Base-by-base conservation (phyloP, 1,284 basidiomycete genomes). In the Pseudozyma hubeiensis region DNA sequence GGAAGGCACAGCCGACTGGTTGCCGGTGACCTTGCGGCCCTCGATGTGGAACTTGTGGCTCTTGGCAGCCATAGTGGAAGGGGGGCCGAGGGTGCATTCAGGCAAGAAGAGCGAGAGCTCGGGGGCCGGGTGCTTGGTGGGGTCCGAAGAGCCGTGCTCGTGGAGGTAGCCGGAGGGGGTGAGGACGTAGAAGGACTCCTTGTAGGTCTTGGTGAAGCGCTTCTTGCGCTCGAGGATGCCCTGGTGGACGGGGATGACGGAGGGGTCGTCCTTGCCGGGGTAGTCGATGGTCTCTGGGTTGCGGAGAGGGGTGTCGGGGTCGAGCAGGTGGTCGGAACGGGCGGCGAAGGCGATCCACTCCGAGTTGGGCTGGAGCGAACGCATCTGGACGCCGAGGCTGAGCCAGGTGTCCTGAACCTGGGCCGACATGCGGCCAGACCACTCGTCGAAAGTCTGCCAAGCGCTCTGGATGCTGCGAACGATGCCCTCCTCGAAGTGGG, bases 41-140 rank as follows among this genome's bases (percentile, higher is more conserved):
- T 98, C 95, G 82, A 98, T 94, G 86, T 97, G 94, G 89, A 98
- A 99, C 87, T 97, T 98, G 88, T 98, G 92, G 46, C 90, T 91
- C 80, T 89, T 90, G 48, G 90, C 89, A 11, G 88, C 88, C 69
- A 87, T 86, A 14, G 90, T 86, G 5, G 91, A 91, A n/a, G 95
- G 93, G 4, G 96, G 94, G 45, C 96, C 96, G 56, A 99, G 90
- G 6, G 96, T 98, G 87, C 96, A 99, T 58, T 92, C 90, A 4
- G 96, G 96, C 9, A 98, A 88, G 90, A 98, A 98, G 60, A 98
- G 87, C 24, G 90, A 92, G 86, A 96, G 96, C 17, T 91, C 86
- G 24, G 96, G 96, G 40, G 64, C 53, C 19, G 85, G 85, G 70
- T 89, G 89, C 74, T 87, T 87, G 35, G 88, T 86, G 1, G 91